A percentile compares a stretch with the other conserved stretches of the same genome.
phyloP scores from a whole-genome alignment of 176 grass and related monocot genomes.

The Cenchrus americanus region DNA sequence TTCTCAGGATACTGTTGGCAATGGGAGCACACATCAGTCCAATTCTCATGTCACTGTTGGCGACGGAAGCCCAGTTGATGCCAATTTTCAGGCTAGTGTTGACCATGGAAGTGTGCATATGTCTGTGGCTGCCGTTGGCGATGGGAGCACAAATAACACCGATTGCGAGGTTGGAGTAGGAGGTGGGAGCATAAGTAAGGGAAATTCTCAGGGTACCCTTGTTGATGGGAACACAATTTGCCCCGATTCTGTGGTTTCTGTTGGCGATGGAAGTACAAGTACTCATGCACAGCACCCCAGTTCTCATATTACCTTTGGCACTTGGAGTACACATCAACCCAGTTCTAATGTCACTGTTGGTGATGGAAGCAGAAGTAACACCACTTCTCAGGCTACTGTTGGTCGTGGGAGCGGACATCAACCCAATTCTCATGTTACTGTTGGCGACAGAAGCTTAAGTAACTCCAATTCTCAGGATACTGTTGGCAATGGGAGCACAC shows the following conservation, averaged over 20 bases:
- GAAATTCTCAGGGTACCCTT: background rate
- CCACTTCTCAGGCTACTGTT: background rate
- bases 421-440: background rate
- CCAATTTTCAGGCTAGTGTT: background rate
- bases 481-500: background rate
- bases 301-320: background rate
- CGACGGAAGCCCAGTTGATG: too few relatives aligned
- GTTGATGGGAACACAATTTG: background rate
- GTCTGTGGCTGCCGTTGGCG: background rate
- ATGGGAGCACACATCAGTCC: too few relatives aligned
- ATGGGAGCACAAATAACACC: background rate
- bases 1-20: too few relatives aligned
- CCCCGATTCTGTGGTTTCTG: background rate
- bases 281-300: background rate
- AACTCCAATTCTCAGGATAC: background rate
- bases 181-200: background rate
- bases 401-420: background rate
- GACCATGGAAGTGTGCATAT: too few relatives aligned
- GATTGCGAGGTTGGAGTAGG: background rate
- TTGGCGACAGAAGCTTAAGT: too few relatives aligned
- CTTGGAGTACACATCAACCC: background rate
- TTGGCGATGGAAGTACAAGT: slow-evolving; percentile 5
- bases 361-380: background rate
- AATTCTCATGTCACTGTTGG: too few relatives aligned
- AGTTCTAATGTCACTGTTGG: background rate